Base-by-base conservation (phyloP, 805 yeast species). In the Priceomyces castillae region DNA sequence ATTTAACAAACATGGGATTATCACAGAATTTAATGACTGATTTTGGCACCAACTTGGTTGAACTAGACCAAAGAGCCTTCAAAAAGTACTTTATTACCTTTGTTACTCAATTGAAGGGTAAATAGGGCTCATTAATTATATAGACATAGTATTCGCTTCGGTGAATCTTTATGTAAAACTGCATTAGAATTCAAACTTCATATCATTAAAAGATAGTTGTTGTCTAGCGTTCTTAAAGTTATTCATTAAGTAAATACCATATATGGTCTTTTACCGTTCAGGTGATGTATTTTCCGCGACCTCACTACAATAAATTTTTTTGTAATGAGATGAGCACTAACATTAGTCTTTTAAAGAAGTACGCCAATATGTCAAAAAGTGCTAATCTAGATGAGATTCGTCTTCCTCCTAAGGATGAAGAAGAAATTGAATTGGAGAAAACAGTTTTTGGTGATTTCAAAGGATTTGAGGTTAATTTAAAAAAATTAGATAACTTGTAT, bases 391-490 rank as follows among this genome's bases (percentile, higher is more conserved):
- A 28, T 28, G 15, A 28, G 7, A n/a, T n/a, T 28, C 58, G 44
- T 31, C 52, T 76, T 28, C 85, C 89, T 12, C 85, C 84, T 25
- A 92, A 94, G 53, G 95, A 87, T 60, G 84, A 78, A 40, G 97
- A 89, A 60, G 99, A 94, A 63, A 53, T 82, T 34, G 76, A 69
- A 43, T 75, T 94, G 40, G 96, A 90, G 49, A 86, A 79, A 61
- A 73, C 88, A 11, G 96, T 94, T 3, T 90, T 94, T 65, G 98
- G 99, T 12, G 98, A 94, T 59, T 53, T 74, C 3, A 85, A 80
- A 43, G 85, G 92, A 23, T 84, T 86, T 66, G 86, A 82, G 54
- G 58, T 63, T 25, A 84, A 82, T 46, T 69, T 88, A 57, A 80
- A 75, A 43, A 74, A 76, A 45, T 67, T 81, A 40, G 88, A 83